phyloP scores from a whole-genome alignment of 2,329 filamentous ascomycete species.

The Mollisiaceae sp. region DNA sequence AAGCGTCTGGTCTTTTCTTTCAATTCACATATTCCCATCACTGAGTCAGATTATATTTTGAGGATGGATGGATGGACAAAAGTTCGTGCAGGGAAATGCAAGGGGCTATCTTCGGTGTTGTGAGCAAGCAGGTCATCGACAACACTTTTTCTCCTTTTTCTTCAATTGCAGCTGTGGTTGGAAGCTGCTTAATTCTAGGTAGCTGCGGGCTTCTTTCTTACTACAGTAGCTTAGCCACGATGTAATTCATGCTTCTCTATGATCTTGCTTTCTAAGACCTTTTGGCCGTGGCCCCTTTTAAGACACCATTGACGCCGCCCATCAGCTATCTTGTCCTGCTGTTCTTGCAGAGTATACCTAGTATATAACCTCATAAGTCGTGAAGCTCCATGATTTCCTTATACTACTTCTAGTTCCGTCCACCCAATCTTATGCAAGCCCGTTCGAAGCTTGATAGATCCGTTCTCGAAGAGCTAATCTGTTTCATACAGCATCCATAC shows the following conservation, averaged over 20 bases:
- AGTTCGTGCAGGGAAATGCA: slow-evolving; percentile 27
- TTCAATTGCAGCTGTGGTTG: slow-evolving; percentile 17
- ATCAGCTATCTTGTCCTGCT: neutral
- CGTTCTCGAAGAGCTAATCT: neutral
- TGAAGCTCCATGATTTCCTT: neutral
- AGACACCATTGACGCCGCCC: neutral
- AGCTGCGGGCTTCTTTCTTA: slow-evolving; percentile 34
- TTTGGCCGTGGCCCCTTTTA: neutral
- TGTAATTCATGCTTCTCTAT: slow-evolving; percentile 43
- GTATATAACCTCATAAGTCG: neutral
- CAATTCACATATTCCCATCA: slow-evolving; percentile 8
- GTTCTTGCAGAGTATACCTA: neutral
- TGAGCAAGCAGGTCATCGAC: slow-evolving; percentile 38
- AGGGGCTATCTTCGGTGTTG: slow-evolving; percentile 32
- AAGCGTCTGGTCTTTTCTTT: slow-evolving; percentile 43
- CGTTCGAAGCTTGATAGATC: neutral
- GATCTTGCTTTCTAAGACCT: neutral
- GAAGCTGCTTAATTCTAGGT: slow-evolving; percentile 34
- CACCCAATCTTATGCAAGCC: neutral
- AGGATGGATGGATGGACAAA: slow-evolving; percentile 12
- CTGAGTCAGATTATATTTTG: slow-evolving; percentile 11
- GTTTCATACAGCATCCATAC: slow-evolving; percentile 70
- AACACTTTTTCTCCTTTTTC: slow-evolving; percentile 37
- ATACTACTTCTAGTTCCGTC: neutral
- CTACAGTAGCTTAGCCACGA: slow-evolving; percentile 41